Conservation (phyloP, 2,329 filamentous ascomycete genomes). For the Venturia aucupariae region DNA sequence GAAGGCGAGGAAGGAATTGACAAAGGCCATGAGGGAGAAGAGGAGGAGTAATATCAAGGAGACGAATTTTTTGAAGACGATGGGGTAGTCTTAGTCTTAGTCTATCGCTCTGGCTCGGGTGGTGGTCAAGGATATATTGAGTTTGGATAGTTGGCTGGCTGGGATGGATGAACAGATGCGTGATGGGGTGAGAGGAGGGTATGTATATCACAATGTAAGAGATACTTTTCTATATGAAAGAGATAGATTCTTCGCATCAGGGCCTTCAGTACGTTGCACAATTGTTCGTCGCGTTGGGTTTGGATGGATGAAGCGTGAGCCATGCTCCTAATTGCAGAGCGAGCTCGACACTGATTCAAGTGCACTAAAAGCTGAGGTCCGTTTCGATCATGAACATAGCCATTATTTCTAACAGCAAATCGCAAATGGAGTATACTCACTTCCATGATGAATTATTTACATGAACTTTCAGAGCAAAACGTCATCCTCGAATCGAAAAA, state of each 20-base stretch:
- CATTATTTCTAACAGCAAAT: not conserved
- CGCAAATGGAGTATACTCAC: not conserved
- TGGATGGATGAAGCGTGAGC: not conserved
- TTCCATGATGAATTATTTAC: conserved; percentile 3
- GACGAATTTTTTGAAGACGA: conserved; percentile 73
- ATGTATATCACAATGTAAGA: conserved; percentile 7
- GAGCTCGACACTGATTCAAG: not conserved
- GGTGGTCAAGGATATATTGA: not conserved
- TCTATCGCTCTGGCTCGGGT: too few relatives aligned
- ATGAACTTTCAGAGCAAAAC: not conserved
- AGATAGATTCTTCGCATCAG: not conserved
- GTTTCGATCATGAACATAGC: not conserved
- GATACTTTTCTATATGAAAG: not conserved
- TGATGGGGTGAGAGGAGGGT: not conserved
- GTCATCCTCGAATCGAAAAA: not conserved
- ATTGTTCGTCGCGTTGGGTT: not conserved
- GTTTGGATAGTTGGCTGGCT: not conserved
- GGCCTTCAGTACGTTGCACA: too few relatives aligned
- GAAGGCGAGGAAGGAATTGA: conserved; percentile 52
- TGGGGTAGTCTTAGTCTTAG: too few relatives aligned
- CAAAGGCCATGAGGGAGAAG: conserved; percentile 63
- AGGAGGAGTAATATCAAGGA: conserved; percentile 73
- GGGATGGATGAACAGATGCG: not conserved
- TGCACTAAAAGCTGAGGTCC: not conserved
- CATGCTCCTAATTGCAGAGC: not conserved